phyloP scores from a whole-genome alignment of 1,284 basidiomycete species.

The Wolfiporia cocos region DNA sequence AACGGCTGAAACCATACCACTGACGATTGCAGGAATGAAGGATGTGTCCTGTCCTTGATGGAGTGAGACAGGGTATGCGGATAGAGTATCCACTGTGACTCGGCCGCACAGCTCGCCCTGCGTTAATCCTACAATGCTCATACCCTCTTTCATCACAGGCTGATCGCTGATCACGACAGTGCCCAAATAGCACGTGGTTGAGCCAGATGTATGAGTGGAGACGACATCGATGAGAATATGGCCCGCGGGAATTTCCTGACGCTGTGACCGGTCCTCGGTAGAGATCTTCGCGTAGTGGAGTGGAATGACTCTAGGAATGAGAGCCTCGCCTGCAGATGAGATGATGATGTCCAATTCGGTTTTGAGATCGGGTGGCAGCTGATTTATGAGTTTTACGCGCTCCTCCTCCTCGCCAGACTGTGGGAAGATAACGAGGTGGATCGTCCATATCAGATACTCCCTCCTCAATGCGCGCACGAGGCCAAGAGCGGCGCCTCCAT shows the following conservation, averaged over 20 bases:
- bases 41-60: not conserved
- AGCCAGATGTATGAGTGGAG: no score
- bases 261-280: no score
- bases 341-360: slow-evolving; percentile 10
- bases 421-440: slow-evolving; percentile 13
- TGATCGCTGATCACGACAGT: no score
- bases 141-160: no score
- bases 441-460: slow-evolving; percentile 12
- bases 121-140: no score
- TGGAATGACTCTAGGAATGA: slow-evolving; percentile 9
- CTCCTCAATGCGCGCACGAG: slow-evolving; percentile 12
- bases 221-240: no score
- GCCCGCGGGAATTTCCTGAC: no score
- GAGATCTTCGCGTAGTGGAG: no score
- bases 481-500: slow-evolving; percentile 12
- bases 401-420: not conserved
- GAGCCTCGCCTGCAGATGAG: slow-evolving; percentile 4
- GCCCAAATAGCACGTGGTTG: no score
- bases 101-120: no score
- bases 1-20: slow-evolving; percentile 1
- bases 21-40: not conserved
- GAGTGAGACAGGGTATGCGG: not conserved
- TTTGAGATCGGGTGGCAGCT: not conserved
- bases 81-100: not conserved
- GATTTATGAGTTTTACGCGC: not conserved